phyloP scores from a whole-genome alignment of 495 filamentous ascomycete species.

The Talaromyces stipitatus region DNA sequence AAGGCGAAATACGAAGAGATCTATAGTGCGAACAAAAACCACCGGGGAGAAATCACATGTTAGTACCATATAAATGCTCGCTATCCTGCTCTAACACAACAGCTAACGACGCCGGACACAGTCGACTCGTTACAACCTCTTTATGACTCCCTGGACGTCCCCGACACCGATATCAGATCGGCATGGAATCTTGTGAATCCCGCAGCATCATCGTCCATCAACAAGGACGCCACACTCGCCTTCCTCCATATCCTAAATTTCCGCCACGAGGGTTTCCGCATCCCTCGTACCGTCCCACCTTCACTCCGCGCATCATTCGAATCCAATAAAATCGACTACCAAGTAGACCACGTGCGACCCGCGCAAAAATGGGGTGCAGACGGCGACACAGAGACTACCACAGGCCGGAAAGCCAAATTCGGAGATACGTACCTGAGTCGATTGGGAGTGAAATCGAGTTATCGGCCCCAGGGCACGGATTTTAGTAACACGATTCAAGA shows the following conservation, averaged over 20 bases:
- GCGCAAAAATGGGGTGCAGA: slow-evolving; percentile 60
- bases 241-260: slow-evolving; percentile 95
- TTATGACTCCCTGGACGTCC: slow-evolving; percentile 87
- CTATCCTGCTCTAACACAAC: neutral
- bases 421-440: slow-evolving; percentile 93
- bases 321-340: slow-evolving; percentile 90
- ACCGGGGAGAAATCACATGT: slow-evolving; percentile 80
- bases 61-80: slow-evolving; percentile 25
- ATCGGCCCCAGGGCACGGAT: slow-evolving; percentile 71
- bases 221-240: slow-evolving; percentile 87
- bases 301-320: slow-evolving; percentile 88
- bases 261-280: slow-evolving; percentile 89
- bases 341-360: slow-evolving; percentile 64
- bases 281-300: slow-evolving; percentile 87
- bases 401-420: slow-evolving; percentile 90
- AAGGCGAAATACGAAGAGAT: slow-evolving; percentile 93
- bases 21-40: slow-evolving; percentile 80
- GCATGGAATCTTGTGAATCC: slow-evolving; percentile 98
- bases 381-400: slow-evolving; percentile 63
- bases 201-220: slow-evolving; percentile 65
- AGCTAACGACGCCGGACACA: slow-evolving; percentile 20
- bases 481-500: slow-evolving; percentile 71
- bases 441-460: slow-evolving; percentile 67
- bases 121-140: slow-evolving; percentile 75
- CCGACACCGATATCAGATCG: slow-evolving; percentile 85